Evolutionary conservation across 2,329 filamentous ascomycete genomes (phyloP).

Genomic region (Didymella exigua): DNA sequence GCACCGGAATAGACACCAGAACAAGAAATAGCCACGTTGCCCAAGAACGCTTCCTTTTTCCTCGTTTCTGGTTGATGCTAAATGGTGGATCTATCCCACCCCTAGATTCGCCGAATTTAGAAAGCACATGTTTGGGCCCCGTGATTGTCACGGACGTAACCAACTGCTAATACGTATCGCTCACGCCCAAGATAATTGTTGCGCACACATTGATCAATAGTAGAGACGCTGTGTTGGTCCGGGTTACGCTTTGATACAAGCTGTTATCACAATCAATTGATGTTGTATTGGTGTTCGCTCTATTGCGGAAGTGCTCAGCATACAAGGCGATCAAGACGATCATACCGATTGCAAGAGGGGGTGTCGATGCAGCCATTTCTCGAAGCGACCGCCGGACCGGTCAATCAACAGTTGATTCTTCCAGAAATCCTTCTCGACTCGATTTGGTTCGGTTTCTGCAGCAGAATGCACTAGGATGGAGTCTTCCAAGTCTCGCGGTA

Average conservation of each 20-base stretch:
- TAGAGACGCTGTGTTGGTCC: conserved; percentile 30
- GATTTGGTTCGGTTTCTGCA: conserved; percentile 31
- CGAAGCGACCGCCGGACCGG: conserved; percentile 34
- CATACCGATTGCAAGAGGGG: conserved; percentile 22
- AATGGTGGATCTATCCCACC: conserved; percentile 44
- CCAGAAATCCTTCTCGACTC: conserved; percentile 35
- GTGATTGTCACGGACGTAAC: conserved; percentile 33
- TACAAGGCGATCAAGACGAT: conserved; percentile 28
- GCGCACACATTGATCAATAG: conserved; percentile 39
- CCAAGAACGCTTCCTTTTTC: conserved; percentile 32
- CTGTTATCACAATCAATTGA: conserved; percentile 28
- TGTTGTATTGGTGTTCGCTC: conserved; percentile 29
- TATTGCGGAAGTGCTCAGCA: conserved; percentile 16
- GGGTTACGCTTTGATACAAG: conserved; percentile 27
- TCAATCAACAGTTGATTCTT: conserved; percentile 40
- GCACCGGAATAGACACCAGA: conserved; percentile 31
- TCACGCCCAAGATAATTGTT: conserved; percentile 41
- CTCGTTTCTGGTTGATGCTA: conserved; percentile 37
- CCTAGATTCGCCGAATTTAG: conserved; percentile 38
- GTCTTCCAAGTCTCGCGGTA: conserved; percentile 20
- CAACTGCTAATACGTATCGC: conserved; percentile 43
- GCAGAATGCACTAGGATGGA: conserved; percentile 26
- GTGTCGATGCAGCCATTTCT: conserved; percentile 34
- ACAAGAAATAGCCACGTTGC: conserved; percentile 37
- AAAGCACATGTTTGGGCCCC: conserved; percentile 33